A percentile compares a stretch with the other conserved stretches of the same genome.
Evolutionary conservation across 257 asterid species (phyloP).

Genomic region (Dorcoceras hygrometricum): DNA sequence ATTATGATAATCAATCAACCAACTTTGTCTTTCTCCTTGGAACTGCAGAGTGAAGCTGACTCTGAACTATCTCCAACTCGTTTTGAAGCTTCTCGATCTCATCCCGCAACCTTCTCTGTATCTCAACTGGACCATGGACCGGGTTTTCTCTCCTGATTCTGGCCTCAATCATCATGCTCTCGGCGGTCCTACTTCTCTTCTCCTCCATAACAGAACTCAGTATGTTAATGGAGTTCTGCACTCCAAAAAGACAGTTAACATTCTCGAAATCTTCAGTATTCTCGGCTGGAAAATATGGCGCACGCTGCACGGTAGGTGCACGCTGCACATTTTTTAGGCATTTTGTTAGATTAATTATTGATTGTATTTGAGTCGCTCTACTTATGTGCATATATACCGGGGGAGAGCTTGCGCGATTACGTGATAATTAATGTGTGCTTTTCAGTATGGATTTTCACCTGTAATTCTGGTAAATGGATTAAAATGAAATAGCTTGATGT

Average conservation of each 20-base stretch:
- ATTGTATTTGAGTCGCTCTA: neutral
- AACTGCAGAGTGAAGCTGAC: neutral
- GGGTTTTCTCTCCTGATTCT: slow-evolving; percentile 20
- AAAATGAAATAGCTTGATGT: neutral
- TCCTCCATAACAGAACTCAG: neutral
- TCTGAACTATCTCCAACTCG: neutral
- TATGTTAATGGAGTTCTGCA: neutral
- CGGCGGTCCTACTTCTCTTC: neutral
- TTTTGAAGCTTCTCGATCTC: neutral
- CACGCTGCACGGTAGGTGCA: slow-evolving; percentile 13
- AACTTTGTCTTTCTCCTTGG: neutral
- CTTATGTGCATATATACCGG: too few relatives aligned
- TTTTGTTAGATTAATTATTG: neutral
- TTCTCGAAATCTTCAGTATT: slow-evolving; percentile 7
- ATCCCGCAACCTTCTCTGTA: neutral
- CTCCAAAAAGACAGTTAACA: slow-evolving; percentile 21
- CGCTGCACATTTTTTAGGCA: slow-evolving; percentile 7
- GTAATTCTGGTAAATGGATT: neutral
- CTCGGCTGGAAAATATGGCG: slow-evolving; percentile 1
- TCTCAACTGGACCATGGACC: slow-evolving; percentile 3
- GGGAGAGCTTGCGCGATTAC: neutral
- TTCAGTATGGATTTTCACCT: too few relatives aligned
- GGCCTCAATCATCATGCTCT: slow-evolving; percentile 11
- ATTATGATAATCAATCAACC: too few relatives aligned
- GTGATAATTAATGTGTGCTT: neutral